Base-by-base conservation (phyloP, 768 basidiomycete genomes). In the Obba rivulosa region DNA sequence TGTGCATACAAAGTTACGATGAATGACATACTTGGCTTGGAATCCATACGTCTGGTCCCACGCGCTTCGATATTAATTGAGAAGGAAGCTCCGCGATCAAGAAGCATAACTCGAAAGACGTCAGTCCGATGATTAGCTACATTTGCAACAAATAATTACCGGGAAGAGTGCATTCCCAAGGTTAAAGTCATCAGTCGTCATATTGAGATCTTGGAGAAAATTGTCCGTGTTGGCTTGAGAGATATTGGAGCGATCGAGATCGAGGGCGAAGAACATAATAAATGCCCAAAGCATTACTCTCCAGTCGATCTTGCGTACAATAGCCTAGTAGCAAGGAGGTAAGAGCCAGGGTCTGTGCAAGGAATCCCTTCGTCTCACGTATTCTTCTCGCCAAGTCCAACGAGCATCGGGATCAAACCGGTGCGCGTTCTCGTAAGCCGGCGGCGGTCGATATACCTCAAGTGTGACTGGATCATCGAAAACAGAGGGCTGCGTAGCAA, bases 321-420 rank as follows among this genome's bases (percentile, higher is more conserved):
- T 34, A 43, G 59, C 58, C 79, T n/a, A n/a, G n/a, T 31, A 31
- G 7, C 5, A 13, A 31, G 13, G 7, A 31, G 7, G 28, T 80
- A 45, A 2, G 45, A 52, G 10, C 37, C n/a, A 18, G 9, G 42
- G 28, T 35, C 20, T 44, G 40, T n/a, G n/a, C 39, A 38, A 17
- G 8, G 51, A 16, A n/a, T 22, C 4, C 13, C 4, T 20, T 36
- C 1, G 18, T 37, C 70, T 45, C 48, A 77, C 76, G 62, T 69
- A 69, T 64, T 87, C 84, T 62, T 87, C 83, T 35, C 79, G 60
- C 76, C 78, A 83, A 8, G 84, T 85, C 84, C 85, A 87, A 7
- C 83, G 74, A 17, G 82, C 83, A 14, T 62, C 43, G 1, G 80
- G 78, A 58, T 87, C 79, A 56, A 88, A 85, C 2, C 82, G 73